Base-by-base conservation (phyloP, 1,284 basidiomycete species). In the Uromyces viciae-fabae region DNA sequence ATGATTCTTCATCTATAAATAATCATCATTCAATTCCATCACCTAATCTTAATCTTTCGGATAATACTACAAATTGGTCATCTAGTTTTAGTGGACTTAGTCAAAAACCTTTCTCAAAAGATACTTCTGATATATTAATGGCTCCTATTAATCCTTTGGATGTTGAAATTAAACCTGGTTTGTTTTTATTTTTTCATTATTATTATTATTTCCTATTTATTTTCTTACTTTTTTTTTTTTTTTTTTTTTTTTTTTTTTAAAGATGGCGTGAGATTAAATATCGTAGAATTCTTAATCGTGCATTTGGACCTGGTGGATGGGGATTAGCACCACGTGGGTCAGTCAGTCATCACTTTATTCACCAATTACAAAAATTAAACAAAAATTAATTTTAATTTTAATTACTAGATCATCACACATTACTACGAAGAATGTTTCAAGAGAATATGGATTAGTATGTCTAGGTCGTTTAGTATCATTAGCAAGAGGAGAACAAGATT, bases 301-400 rank as follows among this genome's bases (percentile, higher is more conserved):
- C 96, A 0, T 98, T 99, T 84, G 96, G 96, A 11, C 96, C 96
- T 7, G 96, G 96, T 17, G 95, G 92, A 2, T 98, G 96, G 96
- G 96, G 96, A 25, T 89, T 98, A 79, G 96, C 95, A 17, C 96
- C 96, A 2, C 90, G 96, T 31, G 92, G 93, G 68, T 94, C 95
- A 87, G 95, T 94, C 14, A 93, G 94, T 84, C 33, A 38, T 17
- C 8, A 71, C 28, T 28, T 9, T 19, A 9, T 14, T 25, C 38
- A 11, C 42, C 25, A 11, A 22, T 43, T 38, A 43, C 17, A 69
- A 28, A 69, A 43, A 40, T 25, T 11, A 68, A 4, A 22, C 7
- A 66, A 43, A 43, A 40, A 9, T 62, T 11, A 58, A 17, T 62
- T 60, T 60, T 60, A 31, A 25, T 60, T 33, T 28, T 54, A 31